Evolutionary conservation across 345 rosid genomes (phyloP), one percentile per base, ranked within the genome.

Genomic region (Brassica cretica): DNA sequence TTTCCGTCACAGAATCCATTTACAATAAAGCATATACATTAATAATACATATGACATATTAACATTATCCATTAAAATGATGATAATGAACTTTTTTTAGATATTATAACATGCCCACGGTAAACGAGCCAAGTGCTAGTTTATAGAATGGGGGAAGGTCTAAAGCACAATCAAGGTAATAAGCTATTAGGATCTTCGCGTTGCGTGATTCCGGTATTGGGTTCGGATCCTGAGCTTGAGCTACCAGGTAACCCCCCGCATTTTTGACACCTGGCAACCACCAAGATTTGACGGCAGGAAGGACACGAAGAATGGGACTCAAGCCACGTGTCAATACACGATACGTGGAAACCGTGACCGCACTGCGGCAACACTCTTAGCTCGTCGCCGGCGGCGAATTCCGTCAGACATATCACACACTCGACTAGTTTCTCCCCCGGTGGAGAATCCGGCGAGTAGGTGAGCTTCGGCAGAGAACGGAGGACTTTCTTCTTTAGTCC

Each of bases 231-330:
- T 2, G 86, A 81, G 6, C 77, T 67, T 2, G 80, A 75, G 18
- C 85, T 73, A 19, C 78, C 80, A 9, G 96, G 91, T 30, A 89
- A 55, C 0, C 93, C 93, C 0, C 94, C 94, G n/a, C 94, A 91
- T 84, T 89, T 88, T 16, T 87, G 89, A 76, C 94, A 88, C 71
- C 94, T 76, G 16, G 87, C 66, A 14, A 88, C 91, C 21, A 78
- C 89, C 67, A 90, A 75, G 18, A 90, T 84, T 81, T 88, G 93
- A 66, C 97, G 97, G 88, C 97, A 91, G 0, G 96, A 95, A 15
- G 98, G 99, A 77, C 99, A 95, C 1, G 99, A 90, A 5, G 98
- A 95, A 84, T 88, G 98, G 15, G 97, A 88, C 10, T 88, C 94
- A 0, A 95, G 88, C 99, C 99, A 95, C 70, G 87, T 87, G 86